Percentiles rank a stretch among this genome's conserved stretches.
These are phyloP conservation scores for Echinochloa phyllopogon DNA, from an alignment of 176 grass and related monocot species.

Conservation along the genomic window DNA sequence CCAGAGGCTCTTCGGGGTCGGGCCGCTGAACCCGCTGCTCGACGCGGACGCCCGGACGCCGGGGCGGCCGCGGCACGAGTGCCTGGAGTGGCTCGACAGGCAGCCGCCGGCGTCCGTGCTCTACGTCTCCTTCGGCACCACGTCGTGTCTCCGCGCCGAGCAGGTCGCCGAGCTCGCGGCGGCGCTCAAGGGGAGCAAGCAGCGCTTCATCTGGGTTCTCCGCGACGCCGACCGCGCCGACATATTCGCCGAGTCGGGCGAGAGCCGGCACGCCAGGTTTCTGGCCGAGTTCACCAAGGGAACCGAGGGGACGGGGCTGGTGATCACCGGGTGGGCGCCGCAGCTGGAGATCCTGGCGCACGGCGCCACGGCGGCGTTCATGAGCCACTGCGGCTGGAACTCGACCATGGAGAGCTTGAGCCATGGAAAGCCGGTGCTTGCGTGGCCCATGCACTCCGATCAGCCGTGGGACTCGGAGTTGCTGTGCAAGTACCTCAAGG, in stretches of 20 bases:
- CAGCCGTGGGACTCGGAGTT: conserved; percentile 47
- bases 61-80: conserved; percentile 18
- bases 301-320: conserved; percentile 41
- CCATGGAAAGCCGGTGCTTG: conserved; percentile 58
- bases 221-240: conserved; percentile 59
- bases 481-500: conserved; percentile 31
- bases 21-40: conserved; percentile 53
- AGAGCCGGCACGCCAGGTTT: conserved; percentile 32
- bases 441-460: conserved; percentile 65
- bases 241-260: conserved; percentile 29
- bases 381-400: conserved; percentile 94
- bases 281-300: conserved; percentile 27
- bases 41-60: background rate
- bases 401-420: conserved; percentile 74
- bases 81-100: conserved; percentile 57
- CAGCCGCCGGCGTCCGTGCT: conserved; percentile 56
- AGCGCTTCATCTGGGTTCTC: conserved; percentile 76
- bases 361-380: conserved; percentile 61
- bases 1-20: conserved; percentile 56
- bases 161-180: conserved; percentile 57
- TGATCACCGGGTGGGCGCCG: conserved; percentile 76
- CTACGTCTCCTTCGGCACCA: conserved; percentile 65
- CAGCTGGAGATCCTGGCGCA: conserved; percentile 79
- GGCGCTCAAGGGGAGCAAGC: conserved; percentile 50
- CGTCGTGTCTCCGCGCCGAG: conserved; percentile 33